Evolutionary conservation across 1,284 basidiomycete genomes (phyloP), one percentile per base, ranked within the genome.

Genomic region (Trametes sp.): DNA sequence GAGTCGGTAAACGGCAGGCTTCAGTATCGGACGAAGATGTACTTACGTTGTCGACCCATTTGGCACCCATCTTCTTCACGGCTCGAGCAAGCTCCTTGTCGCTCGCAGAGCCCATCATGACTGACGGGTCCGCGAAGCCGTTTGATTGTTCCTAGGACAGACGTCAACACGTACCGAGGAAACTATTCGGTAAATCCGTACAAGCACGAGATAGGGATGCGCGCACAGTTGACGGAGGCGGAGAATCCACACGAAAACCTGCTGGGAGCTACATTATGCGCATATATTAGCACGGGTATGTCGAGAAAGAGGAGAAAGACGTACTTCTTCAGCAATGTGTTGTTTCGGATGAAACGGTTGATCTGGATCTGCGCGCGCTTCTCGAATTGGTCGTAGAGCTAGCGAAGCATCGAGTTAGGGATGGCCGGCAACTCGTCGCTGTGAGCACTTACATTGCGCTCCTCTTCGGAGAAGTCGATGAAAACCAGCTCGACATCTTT

Each of bases 191-290:
- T 24, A 14, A 28, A 31, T 4, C 76, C 82, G 6, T 59, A 87
- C 87, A 46, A 89, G 75, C 54, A 87, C 85, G 7, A 90, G 81
- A 63, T 86, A 76, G 0, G 88, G 88, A 69, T 90, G 88, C 60
- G 85, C 84, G 69, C 87, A 89, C 0, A 88, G 75, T 69, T 90
- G 88, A 4, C 88, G 81, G 49, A 90, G 73, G n/a, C 88, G 85
- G 24, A 90, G 78, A 42, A 90, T 87, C 82, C 89, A 80, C 29
- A 61, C 56, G 9, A 67, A 57, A n/a, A 67, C 57, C 21, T 61
- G 49, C 14, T 63, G 50, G 26, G 56, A 52, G 41, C 65, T 67
- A n/a, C 14, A 28, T 28, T 10, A 5, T 23, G 49, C 54, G 52
- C 38, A 8, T 38, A 14, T 2, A 49, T 52, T 10, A 59, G 26